Conservation (phyloP, 2,329 filamentous ascomycete genomes). For the Ophiostoma quercus region DNA sequence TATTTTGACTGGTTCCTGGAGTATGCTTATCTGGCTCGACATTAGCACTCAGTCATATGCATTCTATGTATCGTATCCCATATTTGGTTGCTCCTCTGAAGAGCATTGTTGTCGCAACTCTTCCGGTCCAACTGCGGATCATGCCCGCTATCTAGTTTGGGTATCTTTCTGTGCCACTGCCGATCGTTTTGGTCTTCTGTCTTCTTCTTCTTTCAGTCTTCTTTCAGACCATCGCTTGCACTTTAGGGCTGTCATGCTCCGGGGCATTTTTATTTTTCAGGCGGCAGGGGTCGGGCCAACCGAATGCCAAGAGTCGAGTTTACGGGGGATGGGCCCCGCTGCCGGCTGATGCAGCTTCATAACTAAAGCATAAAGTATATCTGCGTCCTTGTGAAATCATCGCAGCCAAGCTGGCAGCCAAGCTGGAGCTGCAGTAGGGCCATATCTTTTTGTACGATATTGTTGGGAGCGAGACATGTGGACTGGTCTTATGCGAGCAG, state of each 20-base stretch:
- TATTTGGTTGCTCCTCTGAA: neutral
- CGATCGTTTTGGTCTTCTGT: neutral
- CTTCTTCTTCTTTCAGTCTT: no score
- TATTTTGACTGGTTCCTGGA: no score
- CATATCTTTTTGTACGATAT: neutral
- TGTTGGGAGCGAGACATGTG: neutral
- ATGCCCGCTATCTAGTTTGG: neutral
- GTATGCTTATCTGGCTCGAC: neutral
- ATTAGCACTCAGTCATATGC: no score
- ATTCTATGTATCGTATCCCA: no score
- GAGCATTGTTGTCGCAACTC: neutral
- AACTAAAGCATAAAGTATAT: neutral
- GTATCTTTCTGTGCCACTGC: neutral
- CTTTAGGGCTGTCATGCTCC: neutral
- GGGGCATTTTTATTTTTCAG: neutral
- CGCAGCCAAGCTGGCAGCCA: neutral
- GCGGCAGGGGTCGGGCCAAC: conserved; percentile 6
- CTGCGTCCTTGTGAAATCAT: neutral
- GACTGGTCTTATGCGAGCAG: no score
- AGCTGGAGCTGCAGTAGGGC: neutral
- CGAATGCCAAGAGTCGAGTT: neutral
- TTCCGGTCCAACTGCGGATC: neutral
- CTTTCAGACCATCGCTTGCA: neutral
- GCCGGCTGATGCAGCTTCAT: neutral
- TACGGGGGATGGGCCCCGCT: neutral